A percentile compares a stretch with the other conserved stretches of the same genome.
These are phyloP conservation scores for Daldinia decipiens DNA, from an alignment of 495 filamentous ascomycete genomes.

Conservation along the genomic window DNA sequence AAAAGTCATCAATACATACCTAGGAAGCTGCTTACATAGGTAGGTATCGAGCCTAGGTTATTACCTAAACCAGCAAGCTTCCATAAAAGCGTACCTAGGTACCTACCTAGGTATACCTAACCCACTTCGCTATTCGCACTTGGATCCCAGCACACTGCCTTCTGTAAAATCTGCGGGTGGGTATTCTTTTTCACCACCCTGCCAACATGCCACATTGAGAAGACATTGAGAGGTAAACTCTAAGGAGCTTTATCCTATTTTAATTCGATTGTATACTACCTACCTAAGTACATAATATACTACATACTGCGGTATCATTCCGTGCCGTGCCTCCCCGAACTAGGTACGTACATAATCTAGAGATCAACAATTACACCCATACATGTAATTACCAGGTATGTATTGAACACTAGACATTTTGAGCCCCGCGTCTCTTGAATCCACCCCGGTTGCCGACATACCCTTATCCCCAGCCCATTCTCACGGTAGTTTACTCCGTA, in stretches of 20 bases:
- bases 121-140: not conserved
- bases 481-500: slow-evolving; percentile 39
- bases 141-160: not conserved
- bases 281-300: not conserved
- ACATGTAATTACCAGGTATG: too few relatives aligned
- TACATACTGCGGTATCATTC: slow-evolving; percentile 16
- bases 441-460: slow-evolving; percentile 37
- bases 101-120: slow-evolving; percentile 1
- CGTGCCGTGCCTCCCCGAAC: slow-evolving; percentile 3
- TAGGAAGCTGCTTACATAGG: slow-evolving; percentile 6
- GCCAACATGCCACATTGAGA: too few relatives aligned
- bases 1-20: slow-evolving; percentile 8
- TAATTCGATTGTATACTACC: slow-evolving; percentile 10
- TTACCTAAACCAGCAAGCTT: slow-evolving; percentile 22
- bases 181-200: slow-evolving; percentile 1
- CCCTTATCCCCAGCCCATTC: slow-evolving; percentile 26
- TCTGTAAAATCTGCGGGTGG: not conserved
- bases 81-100: not conserved
- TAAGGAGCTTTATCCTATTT: not conserved
- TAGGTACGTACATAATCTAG: not conserved
- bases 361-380: not conserved
- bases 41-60: slow-evolving; percentile 25
- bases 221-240: too few relatives aligned
- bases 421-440: slow-evolving; percentile 39
- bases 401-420: not conserved